Conservation (phyloP, 345 rosid genomes). For the Chamaenerion angustifolium region DNA sequence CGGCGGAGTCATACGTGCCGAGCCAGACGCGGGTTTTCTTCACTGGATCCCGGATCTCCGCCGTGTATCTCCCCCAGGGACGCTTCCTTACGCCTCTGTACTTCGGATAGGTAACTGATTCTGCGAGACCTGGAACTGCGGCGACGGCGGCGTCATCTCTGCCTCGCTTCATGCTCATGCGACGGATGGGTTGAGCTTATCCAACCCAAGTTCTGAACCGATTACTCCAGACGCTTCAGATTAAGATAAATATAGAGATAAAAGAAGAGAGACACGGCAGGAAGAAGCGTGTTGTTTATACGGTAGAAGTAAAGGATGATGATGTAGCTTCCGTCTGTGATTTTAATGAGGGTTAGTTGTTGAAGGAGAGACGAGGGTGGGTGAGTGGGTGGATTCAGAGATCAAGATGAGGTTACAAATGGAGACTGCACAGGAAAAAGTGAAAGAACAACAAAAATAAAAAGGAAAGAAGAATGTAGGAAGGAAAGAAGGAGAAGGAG, state of each 20-base stretch:
- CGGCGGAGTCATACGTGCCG: constrained; percentile 88
- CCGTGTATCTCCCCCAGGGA: constrained; percentile 86
- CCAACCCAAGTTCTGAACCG: too few relatives aligned
- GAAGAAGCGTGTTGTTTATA: neutral
- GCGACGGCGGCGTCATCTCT: constrained; percentile 25
- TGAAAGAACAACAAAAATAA: too few relatives aligned
- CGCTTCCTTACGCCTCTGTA: constrained; percentile 88
- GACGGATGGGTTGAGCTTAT: too few relatives aligned
- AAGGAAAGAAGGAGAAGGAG: constrained; percentile 11
- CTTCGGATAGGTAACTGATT: constrained; percentile 10
- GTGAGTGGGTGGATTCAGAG: neutral
- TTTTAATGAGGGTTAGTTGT: neutral
- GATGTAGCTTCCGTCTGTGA: too few relatives aligned
- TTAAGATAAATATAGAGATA: too few relatives aligned
- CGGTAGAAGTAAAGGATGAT: constrained; percentile 11
- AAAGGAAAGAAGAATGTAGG: constrained; percentile 7
- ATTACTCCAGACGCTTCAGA: too few relatives aligned
- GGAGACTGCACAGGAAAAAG: too few relatives aligned
- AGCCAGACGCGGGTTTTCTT: constrained; percentile 87
- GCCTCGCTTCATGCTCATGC: constrained; percentile 40
- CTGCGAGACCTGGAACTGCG: neutral
- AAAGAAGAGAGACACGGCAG: too few relatives aligned
- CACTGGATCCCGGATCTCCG: constrained; percentile 89
- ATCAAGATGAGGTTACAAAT: constrained; percentile 4
- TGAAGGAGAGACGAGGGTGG: neutral